These are phyloP conservation scores for Fusarium aywerte DNA, from an alignment of 2,329 filamentous ascomycete species.

Conservation along the genomic window DNA sequence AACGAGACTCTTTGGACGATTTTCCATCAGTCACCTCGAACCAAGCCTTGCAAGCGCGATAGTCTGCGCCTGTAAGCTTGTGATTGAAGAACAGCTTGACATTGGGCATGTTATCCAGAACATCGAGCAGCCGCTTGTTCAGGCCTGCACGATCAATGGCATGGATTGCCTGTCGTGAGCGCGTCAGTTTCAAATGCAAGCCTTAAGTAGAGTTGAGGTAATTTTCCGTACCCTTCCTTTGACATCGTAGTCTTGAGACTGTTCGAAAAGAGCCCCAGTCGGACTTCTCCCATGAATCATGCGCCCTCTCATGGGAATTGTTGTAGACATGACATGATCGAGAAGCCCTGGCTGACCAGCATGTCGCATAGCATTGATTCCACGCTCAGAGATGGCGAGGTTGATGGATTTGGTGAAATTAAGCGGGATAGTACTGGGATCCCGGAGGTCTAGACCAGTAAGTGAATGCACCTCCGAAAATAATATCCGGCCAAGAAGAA, in stretches of 20 bases:
- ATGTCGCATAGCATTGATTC: slow-evolving; percentile 85
- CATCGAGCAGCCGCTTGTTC: slow-evolving; percentile 85
- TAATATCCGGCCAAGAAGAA: background rate
- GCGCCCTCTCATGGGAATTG: slow-evolving; percentile 92
- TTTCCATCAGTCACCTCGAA: slow-evolving; percentile 71
- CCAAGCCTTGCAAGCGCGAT: slow-evolving; percentile 82
- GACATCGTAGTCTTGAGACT: slow-evolving; percentile 90
- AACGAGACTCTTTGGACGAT: slow-evolving; percentile 55
- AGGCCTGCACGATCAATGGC: slow-evolving; percentile 86
- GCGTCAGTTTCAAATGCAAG: slow-evolving; percentile 14
- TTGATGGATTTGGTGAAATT: slow-evolving; percentile 99
- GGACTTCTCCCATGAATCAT: slow-evolving; percentile 87
- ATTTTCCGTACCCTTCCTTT: slow-evolving; percentile 76
- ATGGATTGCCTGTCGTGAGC: slow-evolving; percentile 73
- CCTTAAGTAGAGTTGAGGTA: slow-evolving; percentile 27
- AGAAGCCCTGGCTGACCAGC: slow-evolving; percentile 75
- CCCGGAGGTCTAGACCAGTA: slow-evolving; percentile 77
- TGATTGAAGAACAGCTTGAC: slow-evolving; percentile 94
- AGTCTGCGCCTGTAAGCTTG: slow-evolving; percentile 91
- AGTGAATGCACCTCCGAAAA: slow-evolving; percentile 21
- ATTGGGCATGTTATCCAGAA: slow-evolving; percentile 84
- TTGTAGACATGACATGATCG: slow-evolving; percentile 77
- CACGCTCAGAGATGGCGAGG: slow-evolving; percentile 90
- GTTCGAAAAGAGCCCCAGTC: slow-evolving; percentile 76
- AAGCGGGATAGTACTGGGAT: slow-evolving; percentile 82